These are phyloP conservation scores for Colletotrichum horii DNA, from an alignment of 2,329 filamentous ascomycete species.

Conservation along the genomic window DNA sequence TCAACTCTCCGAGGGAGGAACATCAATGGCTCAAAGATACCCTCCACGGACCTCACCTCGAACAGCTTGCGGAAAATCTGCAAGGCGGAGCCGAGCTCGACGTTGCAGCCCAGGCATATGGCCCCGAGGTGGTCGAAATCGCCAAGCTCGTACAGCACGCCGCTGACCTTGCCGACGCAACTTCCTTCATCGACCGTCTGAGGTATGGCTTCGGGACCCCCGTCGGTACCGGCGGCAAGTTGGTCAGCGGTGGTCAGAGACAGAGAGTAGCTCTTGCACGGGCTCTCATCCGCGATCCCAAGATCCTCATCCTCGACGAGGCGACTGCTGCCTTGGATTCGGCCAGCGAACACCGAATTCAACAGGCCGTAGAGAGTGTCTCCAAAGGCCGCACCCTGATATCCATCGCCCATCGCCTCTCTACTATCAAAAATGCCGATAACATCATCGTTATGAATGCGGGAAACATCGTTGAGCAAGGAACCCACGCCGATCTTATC, in stretches of 20 bases:
- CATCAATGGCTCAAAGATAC: conserved; percentile 45
- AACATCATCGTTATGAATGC: conserved; percentile 69
- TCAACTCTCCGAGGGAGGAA: conserved; percentile 45
- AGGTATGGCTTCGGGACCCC: conserved; percentile 59
- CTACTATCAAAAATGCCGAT: conserved; percentile 66
- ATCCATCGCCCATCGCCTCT: conserved; percentile 67
- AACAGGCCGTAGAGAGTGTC: conserved; percentile 50
- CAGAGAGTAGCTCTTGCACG: conserved; percentile 68
- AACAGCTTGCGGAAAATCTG: conserved; percentile 55
- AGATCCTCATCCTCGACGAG: conserved; percentile 71
- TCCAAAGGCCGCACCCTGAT: conserved; percentile 62
- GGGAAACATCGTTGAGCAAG: conserved; percentile 65
- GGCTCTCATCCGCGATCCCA: conserved; percentile 63
- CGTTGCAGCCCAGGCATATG: conserved; percentile 45
- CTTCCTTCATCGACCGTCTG: conserved; percentile 57
- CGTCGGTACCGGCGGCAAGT: conserved; percentile 58
- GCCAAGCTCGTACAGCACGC: conserved; percentile 54
- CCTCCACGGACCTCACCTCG: conserved; percentile 54
- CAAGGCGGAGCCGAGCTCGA: conserved; percentile 54
- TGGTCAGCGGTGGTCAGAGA: conserved; percentile 65
- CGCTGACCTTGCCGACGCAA: conserved; percentile 63
- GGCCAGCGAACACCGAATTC: conserved; percentile 50
- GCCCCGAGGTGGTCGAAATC: conserved; percentile 54
- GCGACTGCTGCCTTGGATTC: conserved; percentile 62
- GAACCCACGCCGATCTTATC: conserved; percentile 65